Evolutionary conservation across 1,139 yeast genomes (phyloP).

Genomic region (Candida sanyaensis): DNA sequence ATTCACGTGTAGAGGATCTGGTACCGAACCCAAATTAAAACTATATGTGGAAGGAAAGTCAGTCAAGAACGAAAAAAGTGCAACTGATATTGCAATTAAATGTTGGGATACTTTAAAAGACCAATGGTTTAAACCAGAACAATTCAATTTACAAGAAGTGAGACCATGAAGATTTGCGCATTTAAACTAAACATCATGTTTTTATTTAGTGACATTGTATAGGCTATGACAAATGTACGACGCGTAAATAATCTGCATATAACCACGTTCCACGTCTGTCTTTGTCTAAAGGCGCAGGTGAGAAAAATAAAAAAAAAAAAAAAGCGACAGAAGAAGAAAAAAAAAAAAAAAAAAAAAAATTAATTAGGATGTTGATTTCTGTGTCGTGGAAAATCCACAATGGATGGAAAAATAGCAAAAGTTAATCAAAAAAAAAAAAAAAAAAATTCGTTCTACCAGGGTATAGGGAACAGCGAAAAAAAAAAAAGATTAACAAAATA

Average conservation of each 20-base stretch:
- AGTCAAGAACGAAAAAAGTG: conserved; percentile 36
- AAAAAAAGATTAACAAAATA: not conserved
- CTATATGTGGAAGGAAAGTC: conserved; percentile 84
- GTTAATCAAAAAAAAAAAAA: not conserved
- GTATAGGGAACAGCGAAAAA: not conserved
- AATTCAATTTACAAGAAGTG: conserved; percentile 35
- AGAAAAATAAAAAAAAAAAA: not conserved
- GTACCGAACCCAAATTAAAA: conserved; percentile 94
- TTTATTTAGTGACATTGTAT: too few species aligned
- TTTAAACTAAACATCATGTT: too few species aligned
- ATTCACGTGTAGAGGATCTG: conserved; percentile 90
- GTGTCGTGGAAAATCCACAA: too few species aligned
- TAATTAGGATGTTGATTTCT: not conserved
- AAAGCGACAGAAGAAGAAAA: not conserved
- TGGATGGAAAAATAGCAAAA: not conserved
- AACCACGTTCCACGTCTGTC: too few species aligned
- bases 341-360: not conserved
- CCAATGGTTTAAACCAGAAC: conserved; percentile 64
- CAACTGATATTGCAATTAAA: conserved; percentile 52
- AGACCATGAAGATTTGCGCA: conserved; percentile 6
- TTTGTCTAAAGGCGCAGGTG: too few species aligned
- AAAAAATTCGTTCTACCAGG: not conserved
- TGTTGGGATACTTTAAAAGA: conserved; percentile 67
- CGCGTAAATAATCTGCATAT: too few species aligned
- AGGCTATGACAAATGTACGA: too few species aligned